Base-by-base conservation (phyloP, 179 eudicot genomes). In the Dionaea muscipula region DNA sequence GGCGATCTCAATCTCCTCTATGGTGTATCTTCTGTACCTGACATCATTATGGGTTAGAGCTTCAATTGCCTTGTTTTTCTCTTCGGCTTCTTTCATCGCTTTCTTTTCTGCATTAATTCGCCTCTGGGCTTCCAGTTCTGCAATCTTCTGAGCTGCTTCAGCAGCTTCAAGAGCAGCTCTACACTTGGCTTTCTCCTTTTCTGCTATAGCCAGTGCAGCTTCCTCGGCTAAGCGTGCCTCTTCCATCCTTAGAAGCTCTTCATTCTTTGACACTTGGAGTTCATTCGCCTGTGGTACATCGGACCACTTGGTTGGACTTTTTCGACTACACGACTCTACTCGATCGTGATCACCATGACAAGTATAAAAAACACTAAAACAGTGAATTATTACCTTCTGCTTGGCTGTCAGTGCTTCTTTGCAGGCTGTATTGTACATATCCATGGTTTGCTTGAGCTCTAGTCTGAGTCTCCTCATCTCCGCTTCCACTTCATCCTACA, bases 371-470 rank as follows among this genome's bases (percentile, higher is more conserved):
- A 38, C 12, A 13, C 15, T 38, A 11, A 38, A 38, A 38, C 12
- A 2, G 16, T 3, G 5, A 2, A 23, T 2, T 19, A 26, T 21
- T 15, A 69, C 97, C 88, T 77, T 82, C 26, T 88, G 79, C 66
- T 81, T 78, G 35, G 96, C 99, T 26, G 70, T 58, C 27, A 80
- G 62, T 65, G 96, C 96, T 77, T 93, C 99, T 68, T 66, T 84
- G 76, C 93, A 88, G 24, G 96, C 99, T 45, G 83, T 67, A 59
- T 85, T 88, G 56, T 88, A 93, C 96, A 88, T 81, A 5, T 84
- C 83, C 85, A 93, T 93, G 19, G 94, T 93, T 67, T 83, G 88
- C 77, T 75, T 75, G 36, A 93, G 85, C 66, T 82, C 89, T 38
- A 63, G 60, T 61, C 83, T 82, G 23, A 93, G 70, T 69, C 93